phyloP scores from a whole-genome alignment of 805 yeast species.

The Suhomyces emberorum region DNA sequence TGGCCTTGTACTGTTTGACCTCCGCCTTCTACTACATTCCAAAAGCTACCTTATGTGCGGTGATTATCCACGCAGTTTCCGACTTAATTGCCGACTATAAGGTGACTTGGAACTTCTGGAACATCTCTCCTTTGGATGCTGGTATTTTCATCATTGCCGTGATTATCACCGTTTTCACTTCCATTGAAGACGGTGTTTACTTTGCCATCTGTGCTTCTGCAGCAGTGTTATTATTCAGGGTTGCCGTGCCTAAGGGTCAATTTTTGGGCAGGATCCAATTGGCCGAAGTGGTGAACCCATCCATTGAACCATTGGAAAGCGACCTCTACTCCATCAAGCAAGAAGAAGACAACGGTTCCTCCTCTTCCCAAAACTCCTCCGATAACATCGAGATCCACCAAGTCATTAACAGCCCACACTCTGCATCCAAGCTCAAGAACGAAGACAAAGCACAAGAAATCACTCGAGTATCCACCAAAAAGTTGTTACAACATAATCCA shows the following conservation, averaged over 20 bases:
- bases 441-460: conserved; percentile 10
- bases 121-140: conserved; percentile 68
- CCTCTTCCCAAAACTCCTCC: conserved; percentile 18
- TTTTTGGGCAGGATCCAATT: conserved; percentile 77
- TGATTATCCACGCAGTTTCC: conserved; percentile 90
- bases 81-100: conserved; percentile 74
- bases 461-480: conserved; percentile 16
- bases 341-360: conserved; percentile 6
- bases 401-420: conserved; percentile 32
- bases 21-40: conserved; percentile 86
- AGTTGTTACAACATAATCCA: conserved; percentile 27
- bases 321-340: conserved; percentile 9
- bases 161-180: conserved; percentile 67
- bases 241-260: conserved; percentile 77
- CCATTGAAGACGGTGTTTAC: conserved; percentile 87
- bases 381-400: conserved; percentile 42
- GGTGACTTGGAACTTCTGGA: conserved; percentile 68
- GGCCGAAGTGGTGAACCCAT: conserved; percentile 68
- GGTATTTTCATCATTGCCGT: conserved; percentile 72
- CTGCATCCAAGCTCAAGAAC: conserved; percentile 20
- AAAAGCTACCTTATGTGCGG: conserved; percentile 80
- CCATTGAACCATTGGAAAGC: conserved; percentile 28
- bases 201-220: conserved; percentile 84
- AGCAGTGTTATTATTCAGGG: conserved; percentile 67
- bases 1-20: conserved; percentile 83